Base-by-base conservation (phyloP, 352 stramenopile species). In the Phytopythium kandeliae region DNA sequence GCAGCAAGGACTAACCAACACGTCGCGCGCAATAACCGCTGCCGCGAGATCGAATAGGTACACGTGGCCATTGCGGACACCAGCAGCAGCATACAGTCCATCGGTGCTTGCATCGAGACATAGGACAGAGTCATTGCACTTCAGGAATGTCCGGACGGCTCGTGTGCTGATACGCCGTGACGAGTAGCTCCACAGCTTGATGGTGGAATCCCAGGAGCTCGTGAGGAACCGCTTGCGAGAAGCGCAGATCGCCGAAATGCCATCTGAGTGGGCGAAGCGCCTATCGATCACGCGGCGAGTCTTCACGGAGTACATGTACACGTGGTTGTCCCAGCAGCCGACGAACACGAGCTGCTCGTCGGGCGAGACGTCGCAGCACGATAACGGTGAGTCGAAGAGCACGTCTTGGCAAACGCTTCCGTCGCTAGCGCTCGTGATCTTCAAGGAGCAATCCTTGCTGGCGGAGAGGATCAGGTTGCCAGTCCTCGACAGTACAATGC, bases 101-200 rank as follows among this genome's bases (percentile, higher is more conserved):
- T 86, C 74, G 2, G 71, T 51, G 47, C 74, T 89, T 22, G 76
- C 78, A 26, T 84, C 78, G 22, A 92, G 58, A 28, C 76, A 92
- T 38, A 86, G 51, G 0, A 92, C 64, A 4, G 76, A 73, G 37
- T 87, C 78, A 53, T 84, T 69, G 16, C 73, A 86, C 25, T 87
- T 70, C 6, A 72, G 31, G 46, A 89, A 87, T 2, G 70, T 86
- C 24, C 59, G 62, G 9, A 88, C 65, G 4, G 73, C 76, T 0
- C 65, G 73, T 10, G 64, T 48, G 2, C 85, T 58, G 22, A 92
- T 76, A 24, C 63, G 67, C 11, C 54, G 70, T 11, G 75, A 58
- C 2, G 78, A 85, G 36, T 87, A 92, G 15, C 71, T 62, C 81
- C 81, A 92, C 21, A 86, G 48, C 53, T 89, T 91, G 54, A 91